Base-by-base conservation (phyloP, 306 rosid genomes). In the Amphicarpaea edgeworthii region DNA sequence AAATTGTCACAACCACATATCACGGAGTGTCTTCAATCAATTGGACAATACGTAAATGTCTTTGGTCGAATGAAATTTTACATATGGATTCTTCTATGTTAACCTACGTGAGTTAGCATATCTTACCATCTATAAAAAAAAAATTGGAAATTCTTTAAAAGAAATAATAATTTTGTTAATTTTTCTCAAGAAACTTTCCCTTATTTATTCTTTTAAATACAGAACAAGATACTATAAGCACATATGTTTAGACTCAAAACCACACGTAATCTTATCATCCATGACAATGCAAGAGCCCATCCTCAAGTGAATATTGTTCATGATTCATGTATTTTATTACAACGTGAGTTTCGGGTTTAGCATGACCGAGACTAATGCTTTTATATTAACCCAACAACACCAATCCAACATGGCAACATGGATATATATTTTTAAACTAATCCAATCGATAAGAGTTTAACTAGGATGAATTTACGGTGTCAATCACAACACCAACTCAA, bases 331-430 rank as follows among this genome's bases (percentile, higher is more conserved):
- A 50, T 34, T 17, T 37, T 50, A 32, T 11, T 32, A 32, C 41
- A 68, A 46, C 45, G 30, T 30, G 28, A 19, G 49, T n/a, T 16
- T 47, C 49, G 12, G 43, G n/a, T 70, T 32, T 62, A 70, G 14
- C n/a, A 28, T n/a, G 41, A 49, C 11, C 49, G 6, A 49, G 32
- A 38, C 47, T 32, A 69, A 51, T 6, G 34, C 2, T 70, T 11
- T 47, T 30, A 5, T 69, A 69, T 17, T 49, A 28, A 32, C 32
- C n/a, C 42, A 67, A 23, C 23, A 7, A 11, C 72, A 47, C 10
- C 43, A n/a, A 14, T 41, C 54, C 54, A 40, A 41, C 51, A 40
- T 19, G 1, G n/a, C n/a, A n/a, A n/a, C n/a, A n/a, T n/a, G n/a
- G n/a, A n/a, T n/a, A n/a, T n/a, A n/a, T n/a, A n/a, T n/a, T n/a